phyloP scores from a whole-genome alignment of 2,329 filamentous ascomycete genomes.

The Talaromyces sp. region DNA sequence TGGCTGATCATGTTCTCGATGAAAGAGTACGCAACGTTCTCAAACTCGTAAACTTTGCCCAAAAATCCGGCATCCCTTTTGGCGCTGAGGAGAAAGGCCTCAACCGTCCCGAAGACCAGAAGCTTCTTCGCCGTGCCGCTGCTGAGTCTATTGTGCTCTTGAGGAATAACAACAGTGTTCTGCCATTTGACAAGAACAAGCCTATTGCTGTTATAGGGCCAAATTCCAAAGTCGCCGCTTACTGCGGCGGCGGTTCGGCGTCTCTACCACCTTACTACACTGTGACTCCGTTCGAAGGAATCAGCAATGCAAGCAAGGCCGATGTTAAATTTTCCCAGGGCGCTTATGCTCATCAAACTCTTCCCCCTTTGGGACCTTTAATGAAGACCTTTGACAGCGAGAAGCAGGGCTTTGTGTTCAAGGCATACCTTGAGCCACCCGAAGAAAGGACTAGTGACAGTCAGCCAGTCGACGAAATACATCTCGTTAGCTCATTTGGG shows the following conservation, averaged over 20 bases:
- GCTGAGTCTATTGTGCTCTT: constrained; percentile 69
- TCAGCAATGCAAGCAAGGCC: constrained; percentile 34
- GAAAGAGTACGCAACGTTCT: constrained; percentile 58
- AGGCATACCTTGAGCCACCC: constrained; percentile 60
- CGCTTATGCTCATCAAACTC: constrained; percentile 62
- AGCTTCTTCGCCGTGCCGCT: constrained; percentile 62
- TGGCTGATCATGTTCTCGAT: constrained; percentile 54
- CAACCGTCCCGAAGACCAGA: constrained; percentile 61
- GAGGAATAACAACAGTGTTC: constrained; percentile 64
- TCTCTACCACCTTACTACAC: constrained; percentile 48
- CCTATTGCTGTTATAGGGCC: constrained; percentile 54
- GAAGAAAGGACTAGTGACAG: constrained; percentile 44
- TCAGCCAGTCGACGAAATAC: constrained; percentile 51
- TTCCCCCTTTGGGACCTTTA: constrained; percentile 56
- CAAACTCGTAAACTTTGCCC: constrained; percentile 58
- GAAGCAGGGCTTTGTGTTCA: constrained; percentile 59
- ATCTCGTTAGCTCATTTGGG: constrained; percentile 43
- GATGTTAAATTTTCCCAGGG: constrained; percentile 55
- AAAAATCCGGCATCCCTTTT: constrained; percentile 54
- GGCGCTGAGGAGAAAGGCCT: constrained; percentile 52
- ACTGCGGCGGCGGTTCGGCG: constrained; percentile 64
- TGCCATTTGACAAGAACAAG: constrained; percentile 54
- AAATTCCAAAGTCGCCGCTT: constrained; percentile 48
- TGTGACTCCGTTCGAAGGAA: constrained; percentile 44
- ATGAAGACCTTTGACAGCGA: constrained; percentile 53